Conservation (phyloP, 495 filamentous ascomycete species). For the Achaetomiella virescens region DNA sequence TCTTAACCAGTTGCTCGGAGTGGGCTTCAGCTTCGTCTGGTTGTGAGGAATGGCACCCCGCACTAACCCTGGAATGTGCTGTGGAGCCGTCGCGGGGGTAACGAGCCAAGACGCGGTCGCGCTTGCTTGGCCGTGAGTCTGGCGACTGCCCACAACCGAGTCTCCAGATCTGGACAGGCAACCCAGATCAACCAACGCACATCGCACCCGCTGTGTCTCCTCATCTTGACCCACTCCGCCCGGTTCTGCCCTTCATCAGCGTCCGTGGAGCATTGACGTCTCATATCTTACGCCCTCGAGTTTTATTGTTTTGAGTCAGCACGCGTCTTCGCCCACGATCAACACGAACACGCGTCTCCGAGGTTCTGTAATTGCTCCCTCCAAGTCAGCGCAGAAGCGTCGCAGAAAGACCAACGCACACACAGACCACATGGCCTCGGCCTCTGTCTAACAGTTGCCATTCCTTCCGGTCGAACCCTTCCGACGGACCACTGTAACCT, state of each 20-base stretch:
- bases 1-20: too few species aligned
- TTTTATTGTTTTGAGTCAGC: not conserved
- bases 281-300: not conserved
- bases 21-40: too few species aligned
- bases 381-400: not conserved
- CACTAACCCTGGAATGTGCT: constrained; percentile 3
- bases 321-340: not conserved
- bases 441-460: not conserved
- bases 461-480: not conserved
- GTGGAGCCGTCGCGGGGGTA: constrained; percentile 28
- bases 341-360: constrained; percentile 5
- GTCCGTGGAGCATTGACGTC: not conserved
- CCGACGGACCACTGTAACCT: not conserved
- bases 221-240: not conserved
- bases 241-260: not conserved
- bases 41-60: not conserved
- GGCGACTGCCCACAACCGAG: not conserved
- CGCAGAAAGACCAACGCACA: not conserved
- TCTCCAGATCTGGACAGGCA: not conserved
- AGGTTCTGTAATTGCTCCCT: not conserved
- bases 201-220: not conserved
- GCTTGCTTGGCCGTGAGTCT: constrained; percentile 17
- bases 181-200: not conserved
- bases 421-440: constrained; percentile 11
- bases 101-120: constrained; percentile 28